These are phyloP conservation scores for Orbilia brochopaga DNA, from an alignment of 2,329 filamentous ascomycete genomes.

Conservation along the genomic window DNA sequence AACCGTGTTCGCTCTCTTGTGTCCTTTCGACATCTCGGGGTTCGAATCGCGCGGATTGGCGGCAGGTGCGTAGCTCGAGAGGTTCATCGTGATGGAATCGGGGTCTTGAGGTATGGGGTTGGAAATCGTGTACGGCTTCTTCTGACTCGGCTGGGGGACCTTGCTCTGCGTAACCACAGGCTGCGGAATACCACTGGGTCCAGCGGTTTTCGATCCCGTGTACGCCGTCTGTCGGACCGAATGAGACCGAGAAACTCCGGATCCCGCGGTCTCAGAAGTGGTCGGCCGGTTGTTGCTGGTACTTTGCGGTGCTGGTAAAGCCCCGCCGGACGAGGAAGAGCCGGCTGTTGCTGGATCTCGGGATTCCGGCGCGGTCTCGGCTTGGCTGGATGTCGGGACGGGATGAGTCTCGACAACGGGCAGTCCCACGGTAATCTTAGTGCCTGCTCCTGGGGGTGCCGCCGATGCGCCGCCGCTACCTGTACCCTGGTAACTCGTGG, in stretches of 20 bases:
- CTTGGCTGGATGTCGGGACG: conserved; percentile 19
- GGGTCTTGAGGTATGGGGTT: conserved; percentile 67
- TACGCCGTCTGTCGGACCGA: conserved; percentile 47
- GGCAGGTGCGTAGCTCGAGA: conserved; percentile 63
- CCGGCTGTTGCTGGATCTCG: conserved; percentile 24
- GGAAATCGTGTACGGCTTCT: conserved; percentile 74
- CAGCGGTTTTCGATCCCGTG: conserved; percentile 32
- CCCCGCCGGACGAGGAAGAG: conserved; percentile 27
- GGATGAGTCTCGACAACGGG: conserved; percentile 39
- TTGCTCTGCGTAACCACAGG: conserved; percentile 71
- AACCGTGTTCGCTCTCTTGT: conserved; percentile 74
- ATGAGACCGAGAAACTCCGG: conserved; percentile 39
- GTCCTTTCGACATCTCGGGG: conserved; percentile 62
- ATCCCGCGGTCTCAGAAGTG: conserved; percentile 37
- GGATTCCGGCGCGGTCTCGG: conserved; percentile 16
- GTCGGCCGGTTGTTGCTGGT: conserved; percentile 31
- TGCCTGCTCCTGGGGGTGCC: conserved; percentile 17
- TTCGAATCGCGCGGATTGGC: conserved; percentile 63
- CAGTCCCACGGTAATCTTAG: conserved; percentile 42
- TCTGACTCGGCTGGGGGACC: conserved; percentile 77
- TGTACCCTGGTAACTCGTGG: conserved; percentile 45
- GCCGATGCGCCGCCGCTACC: not conserved
- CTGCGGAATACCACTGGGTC: conserved; percentile 16
- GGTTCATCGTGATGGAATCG: conserved; percentile 65
- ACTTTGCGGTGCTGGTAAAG: conserved; percentile 31